phyloP scores from a whole-genome alignment of 163 green algal genomes.

The Scenedesmus sp. region DNA sequence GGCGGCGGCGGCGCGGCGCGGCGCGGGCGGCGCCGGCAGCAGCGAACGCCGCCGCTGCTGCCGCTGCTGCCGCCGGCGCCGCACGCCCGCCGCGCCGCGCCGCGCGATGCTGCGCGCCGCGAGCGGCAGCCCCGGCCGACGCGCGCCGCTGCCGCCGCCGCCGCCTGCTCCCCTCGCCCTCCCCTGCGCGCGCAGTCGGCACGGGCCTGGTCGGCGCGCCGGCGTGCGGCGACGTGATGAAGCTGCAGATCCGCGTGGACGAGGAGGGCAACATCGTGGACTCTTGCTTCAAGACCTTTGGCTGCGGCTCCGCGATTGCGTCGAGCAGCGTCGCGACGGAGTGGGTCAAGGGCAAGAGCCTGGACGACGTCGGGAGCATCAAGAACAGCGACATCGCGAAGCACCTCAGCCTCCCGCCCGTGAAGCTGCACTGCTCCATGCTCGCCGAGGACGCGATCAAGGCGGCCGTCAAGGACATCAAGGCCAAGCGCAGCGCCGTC shows the following conservation, averaged over 20 bases:
- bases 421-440: constrained; percentile 99
- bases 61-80: background rate
- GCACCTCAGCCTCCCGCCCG: constrained; percentile 96
- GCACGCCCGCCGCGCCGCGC: background rate
- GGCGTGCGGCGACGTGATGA: constrained; percentile 99
- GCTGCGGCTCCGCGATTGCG: constrained; percentile 98
- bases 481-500: constrained; percentile 55
- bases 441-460: constrained; percentile 95
- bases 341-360: constrained; percentile 94
- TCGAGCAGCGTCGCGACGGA: constrained; percentile 96
- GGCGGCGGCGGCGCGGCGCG: background rate
- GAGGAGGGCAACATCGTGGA: constrained; percentile 97
- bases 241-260: constrained; percentile 98
- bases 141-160: no score
- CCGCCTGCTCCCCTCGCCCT: no score
- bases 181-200: constrained; percentile 88
- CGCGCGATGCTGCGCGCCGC: no score
- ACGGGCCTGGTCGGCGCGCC: constrained; percentile 98
- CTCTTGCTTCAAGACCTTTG: constrained; percentile 99
- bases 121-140: no score
- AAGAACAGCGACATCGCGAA: constrained; percentile 99
- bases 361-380: constrained; percentile 95
- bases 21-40: background rate
- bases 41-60: background rate
- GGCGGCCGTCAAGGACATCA: constrained; percentile 89